These are phyloP conservation scores for Botryotinia convoluta DNA, from an alignment of 2,329 filamentous ascomycete genomes.

Conservation along the genomic window DNA sequence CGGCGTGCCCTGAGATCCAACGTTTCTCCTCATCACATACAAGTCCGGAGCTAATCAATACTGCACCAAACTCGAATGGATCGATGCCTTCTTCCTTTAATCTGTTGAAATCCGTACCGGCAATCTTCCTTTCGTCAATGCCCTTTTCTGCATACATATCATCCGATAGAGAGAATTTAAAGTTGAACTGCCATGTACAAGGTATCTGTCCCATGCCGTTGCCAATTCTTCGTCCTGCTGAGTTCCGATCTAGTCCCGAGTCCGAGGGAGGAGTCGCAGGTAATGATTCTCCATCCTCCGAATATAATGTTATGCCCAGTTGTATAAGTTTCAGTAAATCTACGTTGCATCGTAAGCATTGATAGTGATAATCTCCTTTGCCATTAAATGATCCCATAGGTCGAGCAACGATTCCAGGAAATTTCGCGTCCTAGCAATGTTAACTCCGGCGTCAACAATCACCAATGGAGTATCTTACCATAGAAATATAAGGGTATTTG, in stretches of 20 bases:
- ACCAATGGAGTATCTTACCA: constrained; percentile 58
- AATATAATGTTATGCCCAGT: constrained; percentile 91
- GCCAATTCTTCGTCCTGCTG: constrained; percentile 45
- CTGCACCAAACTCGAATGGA: constrained; percentile 79
- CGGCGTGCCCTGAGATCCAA: constrained; percentile 97
- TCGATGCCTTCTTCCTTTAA: constrained; percentile 89
- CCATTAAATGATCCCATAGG: constrained; percentile 93
- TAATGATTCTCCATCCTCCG: constrained; percentile 82
- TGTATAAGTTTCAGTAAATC: constrained; percentile 98
- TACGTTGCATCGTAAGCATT: constrained; percentile 94
- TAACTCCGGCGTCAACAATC: constrained; percentile 24
- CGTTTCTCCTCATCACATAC: constrained; percentile 84
- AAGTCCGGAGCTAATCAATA: constrained; percentile 88
- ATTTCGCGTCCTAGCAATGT: constrained; percentile 79
- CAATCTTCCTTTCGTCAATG: constrained; percentile 84
- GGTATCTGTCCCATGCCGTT: constrained; percentile 57
- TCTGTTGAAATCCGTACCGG: constrained; percentile 86
- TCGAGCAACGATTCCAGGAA: constrained; percentile 93
- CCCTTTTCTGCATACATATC: constrained; percentile 98
- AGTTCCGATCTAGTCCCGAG: constrained; percentile 44
- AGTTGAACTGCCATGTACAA: constrained; percentile 99
- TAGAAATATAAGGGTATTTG: constrained; percentile 92
- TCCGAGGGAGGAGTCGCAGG: constrained; percentile 55
- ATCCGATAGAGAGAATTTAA: constrained; percentile 87
- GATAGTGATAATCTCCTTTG: constrained; percentile 98